These are phyloP conservation scores for Daldinia bambusicola DNA, from an alignment of 495 filamentous ascomycete genomes.

Conservation along the genomic window DNA sequence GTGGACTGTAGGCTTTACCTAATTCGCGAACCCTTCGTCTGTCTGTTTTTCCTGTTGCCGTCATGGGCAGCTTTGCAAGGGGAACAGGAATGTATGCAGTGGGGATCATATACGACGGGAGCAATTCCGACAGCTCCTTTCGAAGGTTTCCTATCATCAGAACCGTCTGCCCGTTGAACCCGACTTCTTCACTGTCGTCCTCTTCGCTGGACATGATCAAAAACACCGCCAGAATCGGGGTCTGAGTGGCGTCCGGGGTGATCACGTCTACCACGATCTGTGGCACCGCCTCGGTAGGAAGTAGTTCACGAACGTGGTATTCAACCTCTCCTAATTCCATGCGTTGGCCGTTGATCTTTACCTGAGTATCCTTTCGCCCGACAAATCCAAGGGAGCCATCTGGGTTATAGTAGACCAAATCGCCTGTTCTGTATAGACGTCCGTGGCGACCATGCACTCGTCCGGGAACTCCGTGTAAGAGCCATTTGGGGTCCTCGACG, in stretches of 20 bases:
- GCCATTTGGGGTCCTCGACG: no score
- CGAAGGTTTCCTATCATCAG: neutral
- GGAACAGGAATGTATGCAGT: neutral
- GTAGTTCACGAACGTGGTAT: neutral
- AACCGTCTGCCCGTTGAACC: neutral
- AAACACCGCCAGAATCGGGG: neutral
- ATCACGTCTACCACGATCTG: neutral
- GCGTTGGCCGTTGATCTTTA: conserved; percentile 2
- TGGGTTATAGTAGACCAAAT: conserved; percentile 2
- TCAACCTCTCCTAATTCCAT: conserved; percentile 9
- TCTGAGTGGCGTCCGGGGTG: neutral
- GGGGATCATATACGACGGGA: neutral
- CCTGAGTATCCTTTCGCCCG: conserved; percentile 12
- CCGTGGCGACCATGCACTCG: no score
- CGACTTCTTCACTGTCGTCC: neutral
- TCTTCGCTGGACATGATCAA: neutral
- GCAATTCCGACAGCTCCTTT: neutral
- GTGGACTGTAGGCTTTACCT: no score
- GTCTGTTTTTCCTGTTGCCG: no score
- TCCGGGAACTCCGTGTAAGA: no score
- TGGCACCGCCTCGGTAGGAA: neutral
- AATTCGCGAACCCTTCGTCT: no score
- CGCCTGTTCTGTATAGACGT: conserved; percentile 4
- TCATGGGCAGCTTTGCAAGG: no score
- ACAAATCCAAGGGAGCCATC: conserved; percentile 1